Evolutionary conservation across 495 filamentous ascomycete species (phyloP).

Genomic region (Neurospora sp.): DNA sequence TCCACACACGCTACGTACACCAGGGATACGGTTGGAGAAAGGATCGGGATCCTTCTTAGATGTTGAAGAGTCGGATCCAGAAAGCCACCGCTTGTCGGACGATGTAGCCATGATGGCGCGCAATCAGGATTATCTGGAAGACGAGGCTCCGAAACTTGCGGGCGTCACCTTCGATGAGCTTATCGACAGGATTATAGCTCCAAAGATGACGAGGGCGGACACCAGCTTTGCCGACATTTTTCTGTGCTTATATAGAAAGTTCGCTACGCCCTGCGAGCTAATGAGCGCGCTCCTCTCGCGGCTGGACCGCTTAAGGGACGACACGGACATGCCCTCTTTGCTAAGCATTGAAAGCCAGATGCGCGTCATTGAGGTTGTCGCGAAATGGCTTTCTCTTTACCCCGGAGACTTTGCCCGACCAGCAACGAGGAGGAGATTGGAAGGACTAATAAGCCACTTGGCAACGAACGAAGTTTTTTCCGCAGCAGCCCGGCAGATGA

Average conservation of each 20-base stretch:
- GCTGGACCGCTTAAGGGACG: slow-evolving; percentile 56
- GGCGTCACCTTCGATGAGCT: slow-evolving; percentile 79
- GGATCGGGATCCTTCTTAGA: slow-evolving; percentile 45
- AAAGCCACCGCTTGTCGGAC: slow-evolving; percentile 45
- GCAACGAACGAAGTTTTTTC: slow-evolving; percentile 65
- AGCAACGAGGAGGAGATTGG: slow-evolving; percentile 57
- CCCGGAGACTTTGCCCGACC: slow-evolving; percentile 85
- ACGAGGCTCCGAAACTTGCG: slow-evolving; percentile 39
- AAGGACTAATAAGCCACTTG: slow-evolving; percentile 60
- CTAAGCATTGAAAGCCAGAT: slow-evolving; percentile 69
- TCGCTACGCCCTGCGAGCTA: slow-evolving; percentile 69
- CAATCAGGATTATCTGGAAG: slow-evolving; percentile 37
- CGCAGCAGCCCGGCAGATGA: slow-evolving; percentile 74
- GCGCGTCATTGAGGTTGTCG: slow-evolving; percentile 70
- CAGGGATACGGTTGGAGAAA: slow-evolving; percentile 34
- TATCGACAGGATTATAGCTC: slow-evolving; percentile 71
- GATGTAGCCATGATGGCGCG: slow-evolving; percentile 52
- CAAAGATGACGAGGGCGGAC: slow-evolving; percentile 76
- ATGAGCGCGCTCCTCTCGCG: slow-evolving; percentile 63
- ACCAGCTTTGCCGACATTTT: slow-evolving; percentile 79
- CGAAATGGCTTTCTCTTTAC: slow-evolving; percentile 83
- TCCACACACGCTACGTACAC: slow-evolving; percentile 32
- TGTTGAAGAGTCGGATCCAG: slow-evolving; percentile 48
- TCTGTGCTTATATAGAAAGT: slow-evolving; percentile 90
- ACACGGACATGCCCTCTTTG: slow-evolving; percentile 50